Evolutionary conservation across 2,329 filamentous ascomycete genomes (phyloP), one percentile per base, ranked within the genome.

Genomic region (Aspergillus sergii): DNA sequence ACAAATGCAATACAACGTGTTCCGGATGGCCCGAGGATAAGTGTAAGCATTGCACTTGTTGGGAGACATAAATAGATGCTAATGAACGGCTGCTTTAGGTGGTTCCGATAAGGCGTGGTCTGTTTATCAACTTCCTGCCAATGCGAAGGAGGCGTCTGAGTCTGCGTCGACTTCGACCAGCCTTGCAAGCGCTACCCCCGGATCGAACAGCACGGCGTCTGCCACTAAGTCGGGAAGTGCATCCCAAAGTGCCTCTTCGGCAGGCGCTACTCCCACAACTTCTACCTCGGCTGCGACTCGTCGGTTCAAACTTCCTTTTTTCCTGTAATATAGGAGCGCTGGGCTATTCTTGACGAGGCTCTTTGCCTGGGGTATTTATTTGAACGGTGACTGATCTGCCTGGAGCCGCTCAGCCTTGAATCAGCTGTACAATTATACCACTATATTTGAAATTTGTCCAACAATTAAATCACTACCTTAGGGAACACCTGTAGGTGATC

Each of bases 1-100:
- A 34, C 12, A 56, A 50, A 21, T 64, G 62, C 34, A 34, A 61
- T 32, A 41, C 26, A 36, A 6, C 34, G 2, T 64, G 62, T 55
- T 8, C 45, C 28, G 62, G 62, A 32, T 64, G 43, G 26, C 53
- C 58, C 9, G 16, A 8, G 4, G 46, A 19, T 19, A 43, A 4
- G 1, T 64, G 58, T 64, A 48, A 19, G 54, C 4, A 50, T 10
- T 43, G 26, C 21, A n/a, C 11, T 9, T 16, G 14, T 6, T 12
- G 1, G 14, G 4, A 48, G 19, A 5, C 1, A 2, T 16, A 4
- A 4, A 12, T 16, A 12, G 28, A 26, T 58, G 26, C 39, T 32
- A 10, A 45, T 3, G 8, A 3, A 45, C 16, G 11, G 6, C 26
- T 9, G 11, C 23, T 28, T 10, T 21, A 58, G 56, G 56, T 58